Base-by-base conservation (phyloP, 352 stramenopile species). In the Aphanomyces euteiches region DNA sequence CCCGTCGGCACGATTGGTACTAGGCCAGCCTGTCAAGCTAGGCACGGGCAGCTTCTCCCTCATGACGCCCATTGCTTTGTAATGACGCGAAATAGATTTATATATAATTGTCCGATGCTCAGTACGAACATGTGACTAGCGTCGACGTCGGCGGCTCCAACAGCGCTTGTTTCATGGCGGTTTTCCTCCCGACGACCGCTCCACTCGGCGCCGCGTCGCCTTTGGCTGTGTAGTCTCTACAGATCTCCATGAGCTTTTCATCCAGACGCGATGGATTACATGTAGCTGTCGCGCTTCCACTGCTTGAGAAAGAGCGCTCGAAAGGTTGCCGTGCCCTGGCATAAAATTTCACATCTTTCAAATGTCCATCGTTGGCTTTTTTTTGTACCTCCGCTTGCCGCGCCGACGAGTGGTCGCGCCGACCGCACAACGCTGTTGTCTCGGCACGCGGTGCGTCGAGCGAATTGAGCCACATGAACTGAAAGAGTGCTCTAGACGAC, bases 31-130 rank as follows among this genome's bases (percentile, higher is more conserved):
- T 4, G 94, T 97, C 56, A 86, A 89, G 38, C 92, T 98, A 56
- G 97, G 97, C 76, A 99, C 97, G 45, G 96, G 96, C 56, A 92
- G 88, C 74, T 99, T 99, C 82, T 95, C 96, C 76, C 90, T 98
- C 70, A 83, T 97, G 78, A 81, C 96, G 60, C 89, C 87, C 1
- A 80, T 96, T 77, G 76, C 83, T 0, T 17, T 71, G n/a, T 70
- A 74, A 59, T 5, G 56, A 61, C 54, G 37, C 13, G 12, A 60
- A 17, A 28, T 12, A 70, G 15, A 48, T 8, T 48, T 12, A 58
- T 58, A 58, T 58, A 58, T 28, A 58, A 36, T 37, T 58, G 50
- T 12, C 17, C 17, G 2, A 58, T 37, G 7, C 8, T 19, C 21
- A 21, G 8, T 37, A 67, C 38, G 58, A 34, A 67, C 38, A 54